These are phyloP conservation scores for Debaryomyces psychrophilus DNA, from an alignment of 1,139 yeast genomes.

Conservation along the genomic window DNA sequence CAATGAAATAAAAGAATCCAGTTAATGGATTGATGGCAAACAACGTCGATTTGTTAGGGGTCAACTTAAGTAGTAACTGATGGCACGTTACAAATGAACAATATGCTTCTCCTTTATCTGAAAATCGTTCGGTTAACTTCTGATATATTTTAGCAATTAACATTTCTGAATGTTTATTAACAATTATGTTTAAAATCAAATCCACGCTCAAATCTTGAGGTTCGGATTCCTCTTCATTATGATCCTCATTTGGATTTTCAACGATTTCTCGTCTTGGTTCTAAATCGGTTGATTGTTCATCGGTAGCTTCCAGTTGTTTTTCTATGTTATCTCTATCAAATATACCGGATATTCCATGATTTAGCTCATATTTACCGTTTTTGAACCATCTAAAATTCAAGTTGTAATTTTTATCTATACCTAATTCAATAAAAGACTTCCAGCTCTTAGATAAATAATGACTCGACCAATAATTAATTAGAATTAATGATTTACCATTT, in stretches of 20 bases:
- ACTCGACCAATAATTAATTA: slow-evolving; percentile 72
- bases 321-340: slow-evolving; percentile 12
- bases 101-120: slow-evolving; percentile 1
- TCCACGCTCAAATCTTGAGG: slow-evolving; percentile 42
- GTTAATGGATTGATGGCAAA: slow-evolving; percentile 51
- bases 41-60: slow-evolving; percentile 39
- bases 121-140: slow-evolving; percentile 16
- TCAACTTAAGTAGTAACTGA: slow-evolving; percentile 39
- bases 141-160: slow-evolving; percentile 30
- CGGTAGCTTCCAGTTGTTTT: neutral
- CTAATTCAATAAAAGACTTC: slow-evolving; percentile 64
- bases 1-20: slow-evolving; percentile 47
- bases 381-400: slow-evolving; percentile 70
- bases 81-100: slow-evolving; percentile 33
- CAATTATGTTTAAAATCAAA: slow-evolving; percentile 34
- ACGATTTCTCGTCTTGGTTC: slow-evolving; percentile 9
- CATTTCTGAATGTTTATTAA: slow-evolving; percentile 43
- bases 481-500: slow-evolving; percentile 61
- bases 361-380: slow-evolving; percentile 46
- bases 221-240: slow-evolving; percentile 23
- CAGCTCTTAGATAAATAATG: slow-evolving; percentile 40
- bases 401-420: slow-evolving; percentile 55
- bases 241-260: slow-evolving; percentile 10
- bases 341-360: slow-evolving; percentile 24
- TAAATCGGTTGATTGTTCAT: neutral